Evolutionary conservation across 305 asterid species (phyloP).

Genomic region (Fraxinus ornus): DNA sequence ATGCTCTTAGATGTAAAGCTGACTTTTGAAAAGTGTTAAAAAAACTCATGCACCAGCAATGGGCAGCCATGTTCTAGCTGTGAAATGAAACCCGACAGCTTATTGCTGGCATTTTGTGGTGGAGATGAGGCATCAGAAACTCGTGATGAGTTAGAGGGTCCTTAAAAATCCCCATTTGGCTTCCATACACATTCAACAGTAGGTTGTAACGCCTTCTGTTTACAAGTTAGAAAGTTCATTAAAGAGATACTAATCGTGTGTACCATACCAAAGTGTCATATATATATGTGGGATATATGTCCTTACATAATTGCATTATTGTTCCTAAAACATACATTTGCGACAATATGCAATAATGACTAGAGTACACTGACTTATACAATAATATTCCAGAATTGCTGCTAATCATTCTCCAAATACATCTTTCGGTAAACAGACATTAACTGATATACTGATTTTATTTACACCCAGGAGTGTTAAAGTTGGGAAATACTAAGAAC

Average conservation of each 20-base stretch:
- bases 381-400: not conserved
- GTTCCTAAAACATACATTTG: not conserved
- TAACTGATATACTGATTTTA: slow-evolving; percentile 20
- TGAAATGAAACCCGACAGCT: no score
- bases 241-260: not conserved
- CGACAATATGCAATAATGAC: not conserved
- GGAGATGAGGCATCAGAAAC: no score
- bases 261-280: not conserved
- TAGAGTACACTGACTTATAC: not conserved
- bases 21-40: no score
- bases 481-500: slow-evolving; percentile 64
- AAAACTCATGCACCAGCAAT: no score
- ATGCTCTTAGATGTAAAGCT: no score
- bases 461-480: slow-evolving; percentile 55
- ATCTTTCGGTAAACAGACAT: not conserved
- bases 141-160: no score
- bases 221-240: not conserved
- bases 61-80: no score
- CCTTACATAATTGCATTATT: not conserved
- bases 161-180: no score
- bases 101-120: no score
- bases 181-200: no score
- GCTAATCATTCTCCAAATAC: not conserved
- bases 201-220: not conserved
- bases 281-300: not conserved